Evolutionary conservation across 768 basidiomycete genomes (phyloP).

Genomic region (Termitomyces sp.): DNA sequence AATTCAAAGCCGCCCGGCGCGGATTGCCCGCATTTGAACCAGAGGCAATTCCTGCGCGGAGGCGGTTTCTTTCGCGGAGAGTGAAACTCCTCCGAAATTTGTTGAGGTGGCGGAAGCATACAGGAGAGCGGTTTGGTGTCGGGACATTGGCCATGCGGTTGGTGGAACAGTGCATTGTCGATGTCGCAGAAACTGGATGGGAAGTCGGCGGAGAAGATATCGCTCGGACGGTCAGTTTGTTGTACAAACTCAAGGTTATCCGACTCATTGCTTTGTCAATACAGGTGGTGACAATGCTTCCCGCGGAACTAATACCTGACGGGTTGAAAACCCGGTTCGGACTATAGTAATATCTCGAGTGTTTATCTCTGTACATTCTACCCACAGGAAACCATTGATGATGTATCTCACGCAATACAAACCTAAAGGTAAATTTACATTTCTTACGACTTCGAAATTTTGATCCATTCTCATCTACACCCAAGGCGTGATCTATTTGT

Average conservation of each 20-base stretch:
- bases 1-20: constrained; percentile 34
- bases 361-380: not conserved
- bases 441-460: not conserved
- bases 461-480: not conserved
- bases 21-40: constrained; percentile 60
- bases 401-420: not conserved
- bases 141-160: constrained; percentile 49
- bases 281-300: constrained; percentile 32
- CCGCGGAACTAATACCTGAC: constrained; percentile 25
- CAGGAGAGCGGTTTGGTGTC: constrained; percentile 53
- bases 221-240: constrained; percentile 46
- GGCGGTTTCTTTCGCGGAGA: constrained; percentile 58
- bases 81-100: constrained; percentile 72
- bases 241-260: not conserved
- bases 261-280: not conserved
- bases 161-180: constrained; percentile 53
- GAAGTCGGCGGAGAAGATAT: constrained; percentile 77
- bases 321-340: constrained; percentile 18
- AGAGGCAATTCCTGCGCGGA: constrained; percentile 63
- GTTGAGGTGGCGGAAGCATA: constrained; percentile 70
- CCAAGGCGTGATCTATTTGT: not conserved
- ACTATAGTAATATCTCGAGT: constrained; percentile 2
- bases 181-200: constrained; percentile 74
- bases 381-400: not conserved
- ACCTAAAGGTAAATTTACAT: not conserved